Percentiles rank a stretch among this genome's conserved stretches.
Evolutionary conservation across 2,329 filamentous ascomycete genomes (phyloP).

Genomic region (Aciculosporium take): DNA sequence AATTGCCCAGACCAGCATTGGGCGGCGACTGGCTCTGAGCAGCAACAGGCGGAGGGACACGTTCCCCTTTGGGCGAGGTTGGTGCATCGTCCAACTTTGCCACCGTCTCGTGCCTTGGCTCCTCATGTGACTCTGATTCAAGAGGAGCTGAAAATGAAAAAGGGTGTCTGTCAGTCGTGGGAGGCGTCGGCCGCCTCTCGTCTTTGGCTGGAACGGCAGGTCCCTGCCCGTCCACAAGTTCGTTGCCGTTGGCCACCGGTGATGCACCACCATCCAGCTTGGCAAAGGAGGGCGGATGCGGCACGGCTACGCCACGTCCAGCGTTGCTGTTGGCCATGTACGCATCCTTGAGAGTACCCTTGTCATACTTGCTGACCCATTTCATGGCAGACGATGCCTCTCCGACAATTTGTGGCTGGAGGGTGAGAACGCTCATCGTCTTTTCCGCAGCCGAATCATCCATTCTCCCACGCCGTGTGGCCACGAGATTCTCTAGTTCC

Average conservation of each 20-base stretch:
- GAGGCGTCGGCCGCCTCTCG: conserved; percentile 6
- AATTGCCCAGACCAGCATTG: conserved; percentile 16
- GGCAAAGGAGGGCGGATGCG: conserved; percentile 20
- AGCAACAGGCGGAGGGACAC: not conserved
- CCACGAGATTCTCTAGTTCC: conserved; percentile 26
- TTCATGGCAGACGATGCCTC: conserved; percentile 92
- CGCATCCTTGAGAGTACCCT: conserved; percentile 69
- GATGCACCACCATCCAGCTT: conserved; percentile 13
- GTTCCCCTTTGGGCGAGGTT: conserved; percentile 14
- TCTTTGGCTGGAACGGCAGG: conserved; percentile 30
- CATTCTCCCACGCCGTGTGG: conserved; percentile 36
- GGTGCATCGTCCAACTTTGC: not conserved
- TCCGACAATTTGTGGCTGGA: conserved; percentile 70
- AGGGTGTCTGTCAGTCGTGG: conserved; percentile 1
- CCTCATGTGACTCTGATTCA: not conserved
- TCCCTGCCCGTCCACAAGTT: not conserved
- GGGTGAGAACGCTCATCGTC: conserved; percentile 78
- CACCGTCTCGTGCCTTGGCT: not conserved
- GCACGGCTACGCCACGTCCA: conserved; percentile 45
- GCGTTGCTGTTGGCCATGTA: conserved; percentile 64
- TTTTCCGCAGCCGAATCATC: conserved; percentile 50
- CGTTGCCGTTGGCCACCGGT: conserved; percentile 6
- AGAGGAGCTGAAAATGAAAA: not conserved
- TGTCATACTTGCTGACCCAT: conserved; percentile 93
- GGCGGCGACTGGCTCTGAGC: not conserved